Base-by-base conservation (phyloP, 2,329 filamentous ascomycete genomes). In the Sarocladiaceae sp. region DNA sequence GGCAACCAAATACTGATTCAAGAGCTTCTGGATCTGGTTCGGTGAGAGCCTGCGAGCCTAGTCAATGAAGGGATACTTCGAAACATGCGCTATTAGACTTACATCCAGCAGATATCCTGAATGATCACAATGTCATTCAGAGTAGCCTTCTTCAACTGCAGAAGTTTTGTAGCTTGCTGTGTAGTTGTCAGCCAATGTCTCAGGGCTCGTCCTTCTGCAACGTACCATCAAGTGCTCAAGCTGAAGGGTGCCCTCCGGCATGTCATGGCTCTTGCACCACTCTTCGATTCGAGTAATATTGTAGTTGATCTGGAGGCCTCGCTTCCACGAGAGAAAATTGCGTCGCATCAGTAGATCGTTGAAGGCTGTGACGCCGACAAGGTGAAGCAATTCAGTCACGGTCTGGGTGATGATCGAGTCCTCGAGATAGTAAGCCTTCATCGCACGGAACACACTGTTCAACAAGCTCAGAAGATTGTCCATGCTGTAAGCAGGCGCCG, bases 31-130 rank as follows among this genome's bases (percentile, higher is more conserved):
- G 51, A 98, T 98, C 66, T 98, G 93, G 68, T 96, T 97, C 43
- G 93, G 93, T 2, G 91, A 96, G 44, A 98, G 78, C 87, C 87
- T 93, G 49, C 13, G 20, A 37, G 5, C 20, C 37, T 15, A 46
- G 51, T 52, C 33, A 55, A 49, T 41, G 20, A 15, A 12, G 42
- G 42, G 7, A 3, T 13, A 11, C 4, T 19, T 55, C 7, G 24
- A 19, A 18, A 23, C 7, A 6, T 20, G 13, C 11, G 18, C 11
- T 12, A 21, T 13, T 7, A 6, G 7, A 78, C 87, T 81, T 70
- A 94, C 91, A 97, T 97, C 91, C 91, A 97, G 78, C 93, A 98
- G 57, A 98, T 98, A 63, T 98, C 93, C 71, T 98, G 93, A 58
- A 98, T 98, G 58, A 98, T 98, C 69, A 98, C 93, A 58, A 98